Conservation (phyloP, 2,329 filamentous ascomycete species). For the Fusarium nygamai region DNA sequence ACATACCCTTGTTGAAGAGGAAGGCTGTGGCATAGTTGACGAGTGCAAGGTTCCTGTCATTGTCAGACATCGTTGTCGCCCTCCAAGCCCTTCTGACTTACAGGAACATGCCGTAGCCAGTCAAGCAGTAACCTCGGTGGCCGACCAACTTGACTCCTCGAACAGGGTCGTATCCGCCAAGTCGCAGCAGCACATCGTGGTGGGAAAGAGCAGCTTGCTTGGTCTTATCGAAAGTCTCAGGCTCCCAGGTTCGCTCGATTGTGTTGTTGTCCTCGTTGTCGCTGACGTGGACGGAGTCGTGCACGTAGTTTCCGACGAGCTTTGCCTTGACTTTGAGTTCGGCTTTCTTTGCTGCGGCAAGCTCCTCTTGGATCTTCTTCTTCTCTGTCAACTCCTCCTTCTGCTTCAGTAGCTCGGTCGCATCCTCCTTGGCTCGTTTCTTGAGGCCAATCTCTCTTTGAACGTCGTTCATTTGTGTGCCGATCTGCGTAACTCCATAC, state of each 20-base stretch:
- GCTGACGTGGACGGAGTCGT: constrained; percentile 85
- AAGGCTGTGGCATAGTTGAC: constrained; percentile 96
- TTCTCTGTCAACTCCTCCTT: constrained; percentile 82
- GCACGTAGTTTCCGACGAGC: constrained; percentile 78
- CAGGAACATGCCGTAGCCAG: constrained; percentile 87
- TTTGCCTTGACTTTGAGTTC: constrained; percentile 81
- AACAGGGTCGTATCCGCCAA: constrained; percentile 93
- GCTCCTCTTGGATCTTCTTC: constrained; percentile 81
- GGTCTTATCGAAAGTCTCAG: constrained; percentile 76
- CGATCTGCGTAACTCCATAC: constrained; percentile 82
- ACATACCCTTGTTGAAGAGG: constrained; percentile 56
- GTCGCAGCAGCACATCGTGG: constrained; percentile 88
- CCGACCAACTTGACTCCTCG: constrained; percentile 94
- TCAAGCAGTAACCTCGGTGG: constrained; percentile 93
- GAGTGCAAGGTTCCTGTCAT: constrained; percentile 77
- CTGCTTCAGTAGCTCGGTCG: constrained; percentile 79
- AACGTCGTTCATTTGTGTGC: constrained; percentile 84
- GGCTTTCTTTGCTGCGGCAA: constrained; percentile 78
- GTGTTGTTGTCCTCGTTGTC: constrained; percentile 90
- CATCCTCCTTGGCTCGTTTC: constrained; percentile 95
- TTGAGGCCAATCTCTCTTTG: constrained; percentile 91
- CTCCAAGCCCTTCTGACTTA: constrained; percentile 8
- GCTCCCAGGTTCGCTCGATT: constrained; percentile 80
- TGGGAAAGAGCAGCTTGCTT: constrained; percentile 86
- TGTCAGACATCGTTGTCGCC: constrained; percentile 15